Evolutionary conservation across 768 basidiomycete genomes (phyloP).

Genomic region (Lactarius hengduanensis): DNA sequence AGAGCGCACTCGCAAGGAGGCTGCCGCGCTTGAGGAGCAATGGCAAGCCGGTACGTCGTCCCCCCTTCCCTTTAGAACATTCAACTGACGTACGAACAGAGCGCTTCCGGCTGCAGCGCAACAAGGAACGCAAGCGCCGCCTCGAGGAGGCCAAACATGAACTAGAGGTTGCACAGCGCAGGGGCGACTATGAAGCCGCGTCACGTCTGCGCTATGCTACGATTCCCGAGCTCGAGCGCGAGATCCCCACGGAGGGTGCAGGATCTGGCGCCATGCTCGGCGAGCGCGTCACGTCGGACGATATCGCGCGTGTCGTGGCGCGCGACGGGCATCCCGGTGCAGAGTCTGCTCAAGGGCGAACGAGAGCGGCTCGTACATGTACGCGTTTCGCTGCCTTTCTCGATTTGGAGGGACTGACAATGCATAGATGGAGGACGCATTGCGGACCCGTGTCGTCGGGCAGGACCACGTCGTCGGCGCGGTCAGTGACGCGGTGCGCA

Average conservation of each 20-base stretch:
- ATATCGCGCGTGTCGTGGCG: slow-evolving; percentile 88
- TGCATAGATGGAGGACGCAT: slow-evolving; percentile 79
- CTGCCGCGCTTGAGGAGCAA: slow-evolving; percentile 54
- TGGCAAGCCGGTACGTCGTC: slow-evolving; percentile 67
- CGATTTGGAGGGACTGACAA: slow-evolving; percentile 7
- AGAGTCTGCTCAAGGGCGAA: slow-evolving; percentile 86
- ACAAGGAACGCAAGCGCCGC: slow-evolving; percentile 60
- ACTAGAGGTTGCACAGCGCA: slow-evolving; percentile 84
- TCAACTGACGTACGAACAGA: slow-evolving; percentile 42
- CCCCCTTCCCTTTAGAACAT: neutral
- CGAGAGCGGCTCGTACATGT: slow-evolving; percentile 87
- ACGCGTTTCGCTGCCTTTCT: slow-evolving; percentile 34
- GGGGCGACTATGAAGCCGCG: slow-evolving; percentile 83
- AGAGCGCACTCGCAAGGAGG: slow-evolving; percentile 58
- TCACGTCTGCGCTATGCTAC: slow-evolving; percentile 80
- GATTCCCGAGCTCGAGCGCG: slow-evolving; percentile 76
- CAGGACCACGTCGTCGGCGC: slow-evolving; percentile 87
- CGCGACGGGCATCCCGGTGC: slow-evolving; percentile 87
- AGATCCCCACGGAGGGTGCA: slow-evolving; percentile 54
- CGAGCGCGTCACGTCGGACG: slow-evolving; percentile 84
- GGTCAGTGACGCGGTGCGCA: slow-evolving; percentile 86
- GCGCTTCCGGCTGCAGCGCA: slow-evolving; percentile 61
- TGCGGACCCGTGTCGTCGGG: slow-evolving; percentile 77
- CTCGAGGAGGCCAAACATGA: slow-evolving; percentile 83
- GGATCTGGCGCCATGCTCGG: slow-evolving; percentile 70